These are phyloP conservation scores for Colletotrichum costaricense DNA, from an alignment of 2,329 filamentous ascomycete genomes.

Conservation along the genomic window DNA sequence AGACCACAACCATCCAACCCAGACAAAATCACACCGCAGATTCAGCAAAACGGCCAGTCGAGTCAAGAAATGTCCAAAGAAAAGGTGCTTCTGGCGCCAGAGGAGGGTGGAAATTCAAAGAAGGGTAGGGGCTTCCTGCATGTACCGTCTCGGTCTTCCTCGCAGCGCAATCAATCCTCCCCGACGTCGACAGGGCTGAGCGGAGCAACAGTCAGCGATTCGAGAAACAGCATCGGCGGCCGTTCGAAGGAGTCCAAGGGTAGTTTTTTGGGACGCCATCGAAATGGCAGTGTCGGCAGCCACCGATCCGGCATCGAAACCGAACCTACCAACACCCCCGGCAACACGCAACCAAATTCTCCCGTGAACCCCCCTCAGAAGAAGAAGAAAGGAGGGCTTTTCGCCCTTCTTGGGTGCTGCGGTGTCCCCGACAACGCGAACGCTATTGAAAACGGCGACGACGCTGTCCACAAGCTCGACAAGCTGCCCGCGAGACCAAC, in stretches of 20 bases:
- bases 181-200: constrained; percentile 70
- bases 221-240: constrained; percentile 71
- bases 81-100: constrained; percentile 52
- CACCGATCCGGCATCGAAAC: constrained; percentile 66
- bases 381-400: constrained; percentile 67
- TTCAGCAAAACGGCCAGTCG: constrained; percentile 42
- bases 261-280: constrained; percentile 71
- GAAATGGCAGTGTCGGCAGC: constrained; percentile 77
- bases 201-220: constrained; percentile 68
- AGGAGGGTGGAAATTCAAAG: constrained; percentile 56
- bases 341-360: constrained; percentile 63
- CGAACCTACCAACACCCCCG: constrained; percentile 61
- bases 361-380: constrained; percentile 61
- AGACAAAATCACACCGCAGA: constrained; percentile 44
- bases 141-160: constrained; percentile 72
- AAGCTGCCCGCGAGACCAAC: constrained; percentile 65
- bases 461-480: constrained; percentile 68
- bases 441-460: constrained; percentile 62
- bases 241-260: constrained; percentile 74
- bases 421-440: constrained; percentile 70
- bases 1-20: constrained; percentile 41
- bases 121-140: constrained; percentile 65
- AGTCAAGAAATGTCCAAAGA: constrained; percentile 55
- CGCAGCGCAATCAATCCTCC: constrained; percentile 69
- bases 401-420: constrained; percentile 76